Conservation (phyloP, 306 rosid species). For the Sindora glabra region DNA sequence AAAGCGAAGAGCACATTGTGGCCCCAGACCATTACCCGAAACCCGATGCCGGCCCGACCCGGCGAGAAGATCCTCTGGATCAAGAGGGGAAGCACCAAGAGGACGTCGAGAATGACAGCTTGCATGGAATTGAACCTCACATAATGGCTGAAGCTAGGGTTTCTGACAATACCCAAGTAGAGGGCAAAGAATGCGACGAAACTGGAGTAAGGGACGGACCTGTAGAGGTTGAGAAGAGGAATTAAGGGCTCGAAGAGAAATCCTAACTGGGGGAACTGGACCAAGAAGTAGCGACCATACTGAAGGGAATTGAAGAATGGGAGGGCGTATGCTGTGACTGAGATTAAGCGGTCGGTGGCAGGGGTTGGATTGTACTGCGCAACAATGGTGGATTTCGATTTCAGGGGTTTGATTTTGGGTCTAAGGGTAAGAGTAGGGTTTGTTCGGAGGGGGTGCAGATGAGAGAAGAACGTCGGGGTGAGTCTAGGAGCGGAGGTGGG, state of each 20-base stretch:
- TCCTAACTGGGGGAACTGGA: conserved; percentile 51
- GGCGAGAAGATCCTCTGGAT: conserved; percentile 63
- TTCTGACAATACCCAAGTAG: conserved; percentile 73
- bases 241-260: conserved; percentile 62
- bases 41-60: conserved; percentile 50
- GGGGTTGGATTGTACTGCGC: conserved; percentile 41
- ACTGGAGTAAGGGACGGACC: conserved; percentile 79
- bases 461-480: not conserved
- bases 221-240: conserved; percentile 54
- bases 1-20: conserved; percentile 50
- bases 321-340: conserved; percentile 69
- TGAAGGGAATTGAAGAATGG: conserved; percentile 93
- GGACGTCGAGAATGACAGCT: conserved; percentile 75
- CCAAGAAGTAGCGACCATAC: conserved; percentile 60
- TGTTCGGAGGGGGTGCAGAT: not conserved
- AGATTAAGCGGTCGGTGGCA: conserved; percentile 67
- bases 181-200: conserved; percentile 89
- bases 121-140: conserved; percentile 86
- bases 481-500: not conserved
- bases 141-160: conserved; percentile 53
- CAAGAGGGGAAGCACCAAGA: conserved; percentile 62
- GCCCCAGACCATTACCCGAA: conserved; percentile 43
- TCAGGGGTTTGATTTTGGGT: conserved; percentile 1
- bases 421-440: not conserved
- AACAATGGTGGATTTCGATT: conserved; percentile 7